Conservation (phyloP, 768 basidiomycete species). For the Phanerodontia chrysosporium region DNA sequence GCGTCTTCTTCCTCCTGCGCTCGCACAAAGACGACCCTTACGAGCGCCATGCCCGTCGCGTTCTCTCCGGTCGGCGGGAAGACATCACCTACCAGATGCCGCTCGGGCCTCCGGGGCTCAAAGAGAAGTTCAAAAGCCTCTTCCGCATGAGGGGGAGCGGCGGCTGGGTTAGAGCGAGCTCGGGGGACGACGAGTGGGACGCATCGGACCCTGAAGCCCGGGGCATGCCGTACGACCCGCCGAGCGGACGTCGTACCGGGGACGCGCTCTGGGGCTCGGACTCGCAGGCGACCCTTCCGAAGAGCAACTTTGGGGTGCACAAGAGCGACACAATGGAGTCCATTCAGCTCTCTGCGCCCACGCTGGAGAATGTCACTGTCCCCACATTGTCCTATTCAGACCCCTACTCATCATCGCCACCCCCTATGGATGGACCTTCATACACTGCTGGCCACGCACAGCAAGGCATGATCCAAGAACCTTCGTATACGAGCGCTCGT, state of each 20-base stretch:
- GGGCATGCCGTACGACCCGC: not conserved
- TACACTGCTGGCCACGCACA: not conserved
- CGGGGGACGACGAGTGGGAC: slow-evolving; percentile 42
- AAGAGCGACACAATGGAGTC: slow-evolving; percentile 14
- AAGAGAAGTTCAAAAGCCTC: slow-evolving; percentile 23
- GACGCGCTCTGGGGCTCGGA: not conserved
- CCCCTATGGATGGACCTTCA: not conserved
- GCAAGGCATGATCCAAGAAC: not conserved
- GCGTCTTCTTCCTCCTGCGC: slow-evolving; percentile 53
- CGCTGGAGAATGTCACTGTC: not conserved
- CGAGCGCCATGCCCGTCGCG: slow-evolving; percentile 26
- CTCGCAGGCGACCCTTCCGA: not conserved
- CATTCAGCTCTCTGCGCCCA: slow-evolving; percentile 11
- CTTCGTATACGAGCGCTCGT: not conserved
- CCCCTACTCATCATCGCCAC: slow-evolving; percentile 13
- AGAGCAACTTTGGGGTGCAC: not conserved
- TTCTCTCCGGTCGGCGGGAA: slow-evolving; percentile 15
- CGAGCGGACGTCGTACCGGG: slow-evolving; percentile 13
- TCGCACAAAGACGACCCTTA: slow-evolving; percentile 39
- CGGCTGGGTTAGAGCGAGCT: slow-evolving; percentile 51
- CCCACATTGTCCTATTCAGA: slow-evolving; percentile 5
- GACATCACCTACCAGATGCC: slow-evolving; percentile 16
- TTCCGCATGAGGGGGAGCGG: slow-evolving; percentile 29
- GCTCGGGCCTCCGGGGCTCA: slow-evolving; percentile 23
- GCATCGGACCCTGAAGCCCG: slow-evolving; percentile 18